phyloP scores from a whole-genome alignment of 345 rosid genomes.

The Salix arbutifolia region DNA sequence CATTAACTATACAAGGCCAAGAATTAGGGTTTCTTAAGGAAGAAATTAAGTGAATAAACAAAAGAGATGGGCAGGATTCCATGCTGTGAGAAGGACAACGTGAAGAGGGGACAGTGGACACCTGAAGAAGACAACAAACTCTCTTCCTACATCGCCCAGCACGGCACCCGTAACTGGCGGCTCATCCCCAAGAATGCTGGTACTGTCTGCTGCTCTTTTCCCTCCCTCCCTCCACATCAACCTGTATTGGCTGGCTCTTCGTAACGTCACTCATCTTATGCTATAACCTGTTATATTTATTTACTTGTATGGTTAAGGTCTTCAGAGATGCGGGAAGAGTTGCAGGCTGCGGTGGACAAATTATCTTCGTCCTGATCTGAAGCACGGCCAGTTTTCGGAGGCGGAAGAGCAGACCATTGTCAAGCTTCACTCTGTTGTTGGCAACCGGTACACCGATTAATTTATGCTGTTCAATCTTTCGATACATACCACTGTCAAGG shows the following conservation, averaged over 20 bases:
- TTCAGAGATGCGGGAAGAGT: slow-evolving; percentile 92
- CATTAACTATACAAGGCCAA: background rate
- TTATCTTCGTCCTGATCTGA: slow-evolving; percentile 85
- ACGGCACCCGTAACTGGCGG: slow-evolving; percentile 92
- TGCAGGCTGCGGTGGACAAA: slow-evolving; percentile 88
- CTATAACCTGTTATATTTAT: background rate
- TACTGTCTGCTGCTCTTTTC: slow-evolving; percentile 6
- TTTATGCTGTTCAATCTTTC: background rate
- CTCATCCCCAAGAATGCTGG: slow-evolving; percentile 95
- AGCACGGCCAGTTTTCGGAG: slow-evolving; percentile 68
- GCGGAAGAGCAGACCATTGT: slow-evolving; percentile 83
- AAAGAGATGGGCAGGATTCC: slow-evolving; percentile 78
- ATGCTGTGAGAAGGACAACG: slow-evolving; percentile 89
- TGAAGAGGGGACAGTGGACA: slow-evolving; percentile 97
- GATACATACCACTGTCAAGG: background rate
- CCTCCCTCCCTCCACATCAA: background rate
- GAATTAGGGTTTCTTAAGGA: slow-evolving; percentile 5
- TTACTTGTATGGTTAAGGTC: slow-evolving; percentile 35
- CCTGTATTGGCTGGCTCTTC: background rate
- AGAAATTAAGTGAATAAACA: background rate
- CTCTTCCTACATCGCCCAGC: slow-evolving; percentile 85
- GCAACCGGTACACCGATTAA: slow-evolving; percentile 51
- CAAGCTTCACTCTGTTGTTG: slow-evolving; percentile 84
- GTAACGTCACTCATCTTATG: background rate
- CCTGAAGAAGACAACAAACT: slow-evolving; percentile 97